Base-by-base conservation (phyloP, 352 stramenopile genomes). In the Globisporangium uncinulatum region DNA sequence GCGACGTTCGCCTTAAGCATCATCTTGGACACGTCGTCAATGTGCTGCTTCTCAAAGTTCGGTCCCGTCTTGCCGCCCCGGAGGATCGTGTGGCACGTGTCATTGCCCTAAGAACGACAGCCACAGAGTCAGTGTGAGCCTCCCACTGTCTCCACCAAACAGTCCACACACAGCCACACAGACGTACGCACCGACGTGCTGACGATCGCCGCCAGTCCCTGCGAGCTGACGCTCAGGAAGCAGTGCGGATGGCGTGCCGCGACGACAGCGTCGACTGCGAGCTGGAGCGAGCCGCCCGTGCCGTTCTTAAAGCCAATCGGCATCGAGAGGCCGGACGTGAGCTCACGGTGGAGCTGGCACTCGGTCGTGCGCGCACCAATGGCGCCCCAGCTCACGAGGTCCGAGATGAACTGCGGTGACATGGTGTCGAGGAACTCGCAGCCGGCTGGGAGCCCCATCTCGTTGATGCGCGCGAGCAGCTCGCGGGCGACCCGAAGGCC, bases 301-400 rank as follows among this genome's bases (percentile, higher is more conserved):
- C 86, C 87, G 65, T 96, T 96, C 72, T 96, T 96, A 70, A 96
- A 96, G 61, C 87, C 87, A n/a, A 96, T 89, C 13, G 87, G 86
- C 84, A 94, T 95, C 36, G 84, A 95, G 5, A 96, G 69, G 47
- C 87, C 87, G 32, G 84, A 95, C 57, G 86, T 93, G 52, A 96
- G 82, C 63, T 96, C 87, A 43, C 87, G 86, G 66, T 96, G 87
- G 51, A 96, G 62, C 65, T 96, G 87, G 57, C 83, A 94, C 71
- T 96, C 87, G 61, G 87, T 96, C 31, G 87, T 96, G 51, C 87
- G 80, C 8, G 87, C 87, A n/a, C 87, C 87, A n/a, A 96, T 96
- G 31, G 85, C 87, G 24, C 87, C 87, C 87, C 87, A 96, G 63
- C 78, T 91, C 43, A 96, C 83, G 44, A 96, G 72, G 48, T 96